These are phyloP conservation scores for Evansstolkia leycettana DNA, from an alignment of 495 filamentous ascomycete genomes.

Conservation along the genomic window DNA sequence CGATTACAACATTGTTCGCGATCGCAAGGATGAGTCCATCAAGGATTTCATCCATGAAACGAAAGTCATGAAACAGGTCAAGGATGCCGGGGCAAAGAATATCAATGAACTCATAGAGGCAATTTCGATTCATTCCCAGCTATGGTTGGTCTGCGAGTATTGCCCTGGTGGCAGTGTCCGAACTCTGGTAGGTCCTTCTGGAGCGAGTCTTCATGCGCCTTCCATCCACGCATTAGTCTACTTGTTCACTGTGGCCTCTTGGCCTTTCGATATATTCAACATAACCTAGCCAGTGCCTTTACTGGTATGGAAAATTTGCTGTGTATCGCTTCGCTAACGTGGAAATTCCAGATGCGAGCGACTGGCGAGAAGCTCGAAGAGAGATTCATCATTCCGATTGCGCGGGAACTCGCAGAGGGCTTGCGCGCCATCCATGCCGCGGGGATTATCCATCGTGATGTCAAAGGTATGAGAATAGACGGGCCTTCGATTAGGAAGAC, in stretches of 20 bases:
- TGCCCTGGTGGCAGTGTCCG: constrained; percentile 92
- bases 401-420: constrained; percentile 76
- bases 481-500: no score
- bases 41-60: constrained; percentile 84
- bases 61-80: constrained; percentile 69
- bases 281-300: no score
- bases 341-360: constrained; percentile 46
- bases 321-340: no score
- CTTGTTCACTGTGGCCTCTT: no score
- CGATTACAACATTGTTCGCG: constrained; percentile 54
- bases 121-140: constrained; percentile 68
- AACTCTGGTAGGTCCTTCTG: constrained; percentile 51
- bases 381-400: constrained; percentile 79
- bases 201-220: background rate
- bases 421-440: constrained; percentile 80
- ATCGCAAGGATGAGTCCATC: constrained; percentile 68
- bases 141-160: constrained; percentile 96
- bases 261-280: no score
- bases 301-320: no score
- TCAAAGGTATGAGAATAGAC: constrained; percentile 77
- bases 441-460: constrained; percentile 89
- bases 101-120: constrained; percentile 86
- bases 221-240: no score
- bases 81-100: constrained; percentile 73
- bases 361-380: constrained; percentile 66